These are phyloP conservation scores for Yamadazyma dendronema DNA, from an alignment of 1,139 yeast species.

Conservation along the genomic window DNA sequence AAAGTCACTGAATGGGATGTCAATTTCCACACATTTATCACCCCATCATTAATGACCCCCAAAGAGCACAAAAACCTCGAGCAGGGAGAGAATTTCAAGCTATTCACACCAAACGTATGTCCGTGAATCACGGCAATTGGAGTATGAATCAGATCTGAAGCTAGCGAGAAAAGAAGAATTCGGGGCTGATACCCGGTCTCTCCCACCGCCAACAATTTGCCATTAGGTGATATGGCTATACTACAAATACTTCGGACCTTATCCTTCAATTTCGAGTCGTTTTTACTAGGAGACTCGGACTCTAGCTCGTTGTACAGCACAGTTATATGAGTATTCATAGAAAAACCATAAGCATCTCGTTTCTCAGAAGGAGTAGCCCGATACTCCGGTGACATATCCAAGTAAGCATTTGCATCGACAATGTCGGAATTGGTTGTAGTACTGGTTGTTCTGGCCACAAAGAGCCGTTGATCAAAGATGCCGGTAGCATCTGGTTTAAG, in stretches of 20 bases:
- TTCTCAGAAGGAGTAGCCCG: conserved; percentile 1
- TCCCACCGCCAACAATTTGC: conserved; percentile 57
- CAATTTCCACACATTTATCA: conserved; percentile 55
- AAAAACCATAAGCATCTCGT: conserved; percentile 36
- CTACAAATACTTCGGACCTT: conserved; percentile 55
- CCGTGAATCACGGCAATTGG: conserved; percentile 57
- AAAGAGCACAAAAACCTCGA: conserved; percentile 55
- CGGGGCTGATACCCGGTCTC: conserved; percentile 69
- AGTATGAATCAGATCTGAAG: conserved; percentile 40
- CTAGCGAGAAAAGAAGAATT: conserved; percentile 56
- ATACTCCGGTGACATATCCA: conserved; percentile 19
- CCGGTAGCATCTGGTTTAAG: conserved; percentile 17
- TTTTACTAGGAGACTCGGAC: neutral
- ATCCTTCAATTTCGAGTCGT: conserved; percentile 33
- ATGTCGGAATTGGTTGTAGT: conserved; percentile 18
- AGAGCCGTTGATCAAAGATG: conserved; percentile 41
- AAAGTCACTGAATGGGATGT: conserved; percentile 17
- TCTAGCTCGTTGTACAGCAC: conserved; percentile 20
- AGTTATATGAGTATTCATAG: conserved; percentile 21
- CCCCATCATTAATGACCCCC: conserved; percentile 67
- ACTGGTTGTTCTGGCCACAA: conserved; percentile 50
- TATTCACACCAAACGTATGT: conserved; percentile 61
- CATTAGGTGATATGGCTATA: conserved; percentile 54
- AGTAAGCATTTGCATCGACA: conserved; percentile 29
- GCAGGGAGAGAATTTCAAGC: conserved; percentile 57